Base-by-base conservation (phyloP, 1,284 basidiomycete genomes). In the Heterobasidion annosum region DNA sequence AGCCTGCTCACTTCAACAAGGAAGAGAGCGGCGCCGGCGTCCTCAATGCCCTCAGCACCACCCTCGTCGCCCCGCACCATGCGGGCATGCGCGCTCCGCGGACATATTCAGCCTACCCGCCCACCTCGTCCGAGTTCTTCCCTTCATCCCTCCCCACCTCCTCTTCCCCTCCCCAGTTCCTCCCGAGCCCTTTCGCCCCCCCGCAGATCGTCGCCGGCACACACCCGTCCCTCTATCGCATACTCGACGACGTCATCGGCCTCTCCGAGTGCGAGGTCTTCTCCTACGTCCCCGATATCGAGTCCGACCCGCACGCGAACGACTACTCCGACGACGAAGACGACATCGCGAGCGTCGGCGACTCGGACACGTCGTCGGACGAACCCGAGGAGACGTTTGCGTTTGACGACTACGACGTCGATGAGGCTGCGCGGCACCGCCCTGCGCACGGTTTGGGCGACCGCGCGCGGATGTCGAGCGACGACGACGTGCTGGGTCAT, bases 261-360 rank as follows among this genome's bases (percentile, higher is more conserved):
- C 78, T 99, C 35, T 74, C 83, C 44, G 93, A 98, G 58, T 98
- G 93, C 73, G 94, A 98, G 67, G 94, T 98, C 54, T 99, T 89
- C 71, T 91, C 92, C 2, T 99, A 94, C 74, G 82, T 85, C 48
- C 97, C 96, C 48, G 94, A 97, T 69, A 85, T 91, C 59, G 93
- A 97, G 64, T 89, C 90, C 45, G 97, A 99, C 72, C 96, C 96
- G 0, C 95, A 99, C 62, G 91, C 91, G 50, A 82, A 82, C 62
- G 88, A 88, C 67, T 82, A 85, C 60, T 84, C 83, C 37, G 91
- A 91, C 61, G 84, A 88, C 62, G 84, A 84, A 59, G 83, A 87
- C 61, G 83, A 88, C 62, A 70, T 79, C 55, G 76, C 68, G 56
- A 67, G 77, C 0, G 79, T 77, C 56, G 74, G 76, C 50, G 79